Percentiles rank a stretch among this genome's conserved stretches.
These are phyloP conservation scores for Lophium mytilinum DNA, from an alignment of 495 filamentous ascomycete genomes.

Conservation along the genomic window DNA sequence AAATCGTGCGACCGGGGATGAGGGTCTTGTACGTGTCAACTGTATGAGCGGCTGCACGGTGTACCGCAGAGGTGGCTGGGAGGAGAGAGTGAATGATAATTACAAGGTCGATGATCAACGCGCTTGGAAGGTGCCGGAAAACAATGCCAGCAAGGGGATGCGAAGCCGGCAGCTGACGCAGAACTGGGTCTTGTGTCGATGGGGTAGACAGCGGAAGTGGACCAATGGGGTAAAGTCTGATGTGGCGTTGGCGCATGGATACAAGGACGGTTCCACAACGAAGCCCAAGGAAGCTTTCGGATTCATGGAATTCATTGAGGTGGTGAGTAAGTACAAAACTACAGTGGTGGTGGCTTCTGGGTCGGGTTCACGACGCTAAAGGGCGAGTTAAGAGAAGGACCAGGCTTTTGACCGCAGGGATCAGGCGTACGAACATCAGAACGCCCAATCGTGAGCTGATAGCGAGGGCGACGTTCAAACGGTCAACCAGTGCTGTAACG, in stretches of 20 bases:
- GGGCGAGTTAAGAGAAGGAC: too few relatives aligned
- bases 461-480: too few relatives aligned
- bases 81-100: neutral
- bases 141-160: neutral
- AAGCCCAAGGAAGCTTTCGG: constrained; percentile 4
- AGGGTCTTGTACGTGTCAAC: constrained; percentile 2
- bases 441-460: too few relatives aligned
- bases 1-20: constrained; percentile 2
- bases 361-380: too few relatives aligned
- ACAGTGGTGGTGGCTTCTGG: too few relatives aligned
- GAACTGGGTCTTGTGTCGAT: constrained; percentile 18
- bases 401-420: too few relatives aligned
- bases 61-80: constrained; percentile 19
- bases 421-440: too few relatives aligned
- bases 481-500: too few relatives aligned
- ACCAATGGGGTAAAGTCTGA: constrained; percentile 1
- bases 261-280: neutral
- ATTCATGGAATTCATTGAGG: constrained; percentile 15
- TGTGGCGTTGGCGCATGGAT: constrained; percentile 6
- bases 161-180: constrained; percentile 12
- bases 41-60: constrained; percentile 12
- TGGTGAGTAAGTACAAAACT: neutral
- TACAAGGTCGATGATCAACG: neutral
- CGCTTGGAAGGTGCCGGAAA: neutral
- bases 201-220: constrained; percentile 14